Conservation (phyloP, 1,139 yeast species). For the Pichia sorboxylosa region DNA sequence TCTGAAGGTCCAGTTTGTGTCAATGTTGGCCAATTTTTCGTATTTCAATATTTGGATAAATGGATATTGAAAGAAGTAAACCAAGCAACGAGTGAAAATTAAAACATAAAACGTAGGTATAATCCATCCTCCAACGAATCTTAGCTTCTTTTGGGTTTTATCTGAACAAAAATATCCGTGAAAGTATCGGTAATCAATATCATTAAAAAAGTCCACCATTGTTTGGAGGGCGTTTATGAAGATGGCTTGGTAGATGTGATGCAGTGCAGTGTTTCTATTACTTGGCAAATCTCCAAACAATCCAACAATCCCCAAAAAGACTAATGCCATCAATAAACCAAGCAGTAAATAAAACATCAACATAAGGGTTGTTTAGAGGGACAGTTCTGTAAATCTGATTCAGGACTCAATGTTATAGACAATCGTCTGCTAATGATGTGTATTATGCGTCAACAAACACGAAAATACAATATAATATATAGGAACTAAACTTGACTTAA, state of each 20-base stretch:
- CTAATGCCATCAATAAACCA: not conserved
- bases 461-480: too few species aligned
- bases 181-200: slow-evolving; percentile 5
- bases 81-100: slow-evolving; percentile 36
- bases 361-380: too few species aligned
- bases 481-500: too few species aligned
- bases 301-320: slow-evolving; percentile 2
- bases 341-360: slow-evolving; percentile 3
- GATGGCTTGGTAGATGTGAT: slow-evolving; percentile 4
- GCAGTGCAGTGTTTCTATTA: slow-evolving; percentile 9
- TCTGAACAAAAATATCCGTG: slow-evolving; percentile 8
- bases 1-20: slow-evolving; percentile 5
- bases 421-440: too few species aligned
- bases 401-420: too few species aligned
- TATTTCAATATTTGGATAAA: slow-evolving; percentile 14
- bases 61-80: slow-evolving; percentile 34
- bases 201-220: not conserved
- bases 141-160: slow-evolving; percentile 3
- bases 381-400: too few species aligned
- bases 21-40: not conserved
- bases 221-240: not conserved
- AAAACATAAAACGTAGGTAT: slow-evolving; percentile 40
- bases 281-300: slow-evolving; percentile 16
- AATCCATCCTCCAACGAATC: slow-evolving; percentile 25
- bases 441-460: too few species aligned